Evolutionary conservation across 345 rosid species (phyloP).

Genomic region (Erodium maritimum): DNA sequence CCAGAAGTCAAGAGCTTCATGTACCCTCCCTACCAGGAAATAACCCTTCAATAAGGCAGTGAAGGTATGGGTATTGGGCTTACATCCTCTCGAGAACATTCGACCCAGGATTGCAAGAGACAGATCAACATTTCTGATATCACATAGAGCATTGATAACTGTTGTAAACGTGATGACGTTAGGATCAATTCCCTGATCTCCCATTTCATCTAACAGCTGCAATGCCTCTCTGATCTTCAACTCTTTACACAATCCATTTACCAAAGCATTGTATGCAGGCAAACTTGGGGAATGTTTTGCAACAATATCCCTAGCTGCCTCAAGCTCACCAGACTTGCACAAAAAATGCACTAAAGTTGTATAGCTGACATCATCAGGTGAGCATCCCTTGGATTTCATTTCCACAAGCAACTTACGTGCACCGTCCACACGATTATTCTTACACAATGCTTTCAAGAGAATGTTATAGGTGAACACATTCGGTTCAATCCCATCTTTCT

Average conservation of each 20-base stretch:
- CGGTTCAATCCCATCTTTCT: slow-evolving; percentile 69
- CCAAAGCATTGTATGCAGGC: slow-evolving; percentile 59
- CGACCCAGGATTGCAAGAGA: slow-evolving; percentile 51
- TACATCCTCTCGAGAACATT: slow-evolving; percentile 66
- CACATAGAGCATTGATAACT: slow-evolving; percentile 44
- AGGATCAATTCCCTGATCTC: slow-evolving; percentile 38
- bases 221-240: slow-evolving; percentile 40
- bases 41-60: slow-evolving; percentile 67
- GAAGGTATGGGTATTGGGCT: slow-evolving; percentile 53
- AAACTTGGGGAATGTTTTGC: slow-evolving; percentile 37
- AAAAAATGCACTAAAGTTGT: slow-evolving; percentile 61
- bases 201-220: slow-evolving; percentile 38
- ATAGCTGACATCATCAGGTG: slow-evolving; percentile 75
- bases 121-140: slow-evolving; percentile 33
- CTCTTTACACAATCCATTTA: slow-evolving; percentile 51
- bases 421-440: slow-evolving; percentile 60
- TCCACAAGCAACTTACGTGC: slow-evolving; percentile 64
- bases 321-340: slow-evolving; percentile 59
- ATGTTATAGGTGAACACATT: slow-evolving; percentile 72
- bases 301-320: slow-evolving; percentile 54
- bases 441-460: slow-evolving; percentile 80
- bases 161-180: slow-evolving; percentile 69
- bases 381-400: slow-evolving; percentile 56
- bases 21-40: slow-evolving; percentile 35
- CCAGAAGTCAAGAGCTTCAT: slow-evolving; percentile 59